Evolutionary conservation across 495 filamentous ascomycete species (phyloP).

Genomic region (Copromyces sp.): DNA sequence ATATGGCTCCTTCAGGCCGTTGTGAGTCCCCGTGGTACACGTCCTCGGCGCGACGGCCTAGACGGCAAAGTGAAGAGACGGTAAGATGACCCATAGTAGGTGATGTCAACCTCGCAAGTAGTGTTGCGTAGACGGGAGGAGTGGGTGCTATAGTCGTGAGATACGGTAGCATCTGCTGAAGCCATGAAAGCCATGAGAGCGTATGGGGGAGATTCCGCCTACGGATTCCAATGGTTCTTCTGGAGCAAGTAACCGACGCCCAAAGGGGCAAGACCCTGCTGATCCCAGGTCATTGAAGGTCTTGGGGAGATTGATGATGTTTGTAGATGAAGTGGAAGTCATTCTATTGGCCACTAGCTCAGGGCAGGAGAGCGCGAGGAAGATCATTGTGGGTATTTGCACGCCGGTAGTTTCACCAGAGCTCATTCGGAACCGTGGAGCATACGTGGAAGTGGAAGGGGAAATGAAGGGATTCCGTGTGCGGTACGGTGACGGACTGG

Average conservation of each 20-base stretch:
- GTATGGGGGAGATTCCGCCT: neutral
- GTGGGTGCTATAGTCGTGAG: neutral
- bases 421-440: neutral
- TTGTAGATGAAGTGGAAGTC: conserved; percentile 16
- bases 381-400: neutral
- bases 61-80: neutral
- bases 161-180: neutral
- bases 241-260: neutral
- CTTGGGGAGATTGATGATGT: conserved; percentile 3
- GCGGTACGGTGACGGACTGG: neutral
- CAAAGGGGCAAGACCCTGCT: conserved; percentile 21
- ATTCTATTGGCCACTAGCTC: conserved; percentile 17
- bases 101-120: neutral
- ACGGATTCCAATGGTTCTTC: neutral
- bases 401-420: neutral
- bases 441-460: neutral
- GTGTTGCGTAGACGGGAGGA: neutral
- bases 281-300: conserved; percentile 17
- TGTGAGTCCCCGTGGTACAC: neutral
- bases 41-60: conserved; percentile 9
- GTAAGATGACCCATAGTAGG: neutral
- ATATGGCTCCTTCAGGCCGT: conserved; percentile 10
- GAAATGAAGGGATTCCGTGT: neutral
- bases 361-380: neutral
- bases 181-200: neutral